Conservation (phyloP, 176 grass and related monocot genomes). For the Cenchrus americanus region DNA sequence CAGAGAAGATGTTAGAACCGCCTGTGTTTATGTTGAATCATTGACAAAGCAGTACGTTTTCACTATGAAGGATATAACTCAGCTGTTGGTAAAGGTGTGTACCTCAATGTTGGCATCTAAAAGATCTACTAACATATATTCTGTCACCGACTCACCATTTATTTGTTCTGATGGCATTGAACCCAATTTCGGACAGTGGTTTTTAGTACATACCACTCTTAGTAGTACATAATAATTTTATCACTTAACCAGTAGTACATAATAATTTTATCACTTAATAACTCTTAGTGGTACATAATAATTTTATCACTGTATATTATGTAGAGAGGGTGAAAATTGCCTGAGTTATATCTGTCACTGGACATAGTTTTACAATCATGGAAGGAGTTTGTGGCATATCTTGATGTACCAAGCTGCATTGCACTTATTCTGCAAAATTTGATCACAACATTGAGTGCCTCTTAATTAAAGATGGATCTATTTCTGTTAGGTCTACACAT, state of each 20-base stretch:
- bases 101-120: conserved; percentile 28
- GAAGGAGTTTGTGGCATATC: conserved; percentile 2
- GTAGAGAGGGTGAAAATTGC: not conserved
- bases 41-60: conserved; percentile 85
- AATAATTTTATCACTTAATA: not conserved
- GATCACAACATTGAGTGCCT: not conserved
- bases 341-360: conserved; percentile 2
- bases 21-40: conserved; percentile 88
- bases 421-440: conserved; percentile 22
- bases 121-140: not conserved
- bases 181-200: not conserved
- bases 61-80: conserved; percentile 84
- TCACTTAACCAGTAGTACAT: not conserved
- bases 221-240: not conserved
- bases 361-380: not conserved
- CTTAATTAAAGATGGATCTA: conserved; percentile 23
- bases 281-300: not conserved
- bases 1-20: conserved; percentile 92
- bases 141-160: not conserved
- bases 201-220: not conserved
- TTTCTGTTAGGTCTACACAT: conserved; percentile 1
- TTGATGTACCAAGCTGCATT: conserved; percentile 20
- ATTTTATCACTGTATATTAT: conserved; percentile 10
- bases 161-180: conserved; percentile 18
- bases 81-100: conserved; percentile 80